Evolutionary conservation across 495 filamentous ascomycete genomes (phyloP).

Genomic region (Rhypophila decipiens): DNA sequence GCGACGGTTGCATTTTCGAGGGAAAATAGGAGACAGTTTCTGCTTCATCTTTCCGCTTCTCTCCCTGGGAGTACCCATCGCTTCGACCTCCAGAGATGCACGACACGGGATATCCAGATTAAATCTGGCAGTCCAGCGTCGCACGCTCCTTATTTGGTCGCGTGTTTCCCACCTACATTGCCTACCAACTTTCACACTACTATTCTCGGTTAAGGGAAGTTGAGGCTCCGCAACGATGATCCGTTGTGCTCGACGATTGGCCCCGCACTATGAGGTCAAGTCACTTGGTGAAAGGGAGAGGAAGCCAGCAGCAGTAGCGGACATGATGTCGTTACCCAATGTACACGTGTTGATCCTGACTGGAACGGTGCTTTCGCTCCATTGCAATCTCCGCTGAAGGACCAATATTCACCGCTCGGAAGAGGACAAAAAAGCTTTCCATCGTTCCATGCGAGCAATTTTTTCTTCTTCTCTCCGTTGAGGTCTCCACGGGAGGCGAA

Average conservation of each 20-base stretch:
- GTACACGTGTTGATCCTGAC: slow-evolving; percentile 15
- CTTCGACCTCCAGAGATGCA: background rate
- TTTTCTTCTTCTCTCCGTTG: too few relatives aligned
- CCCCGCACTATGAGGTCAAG: too few relatives aligned
- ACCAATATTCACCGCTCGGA: too few relatives aligned
- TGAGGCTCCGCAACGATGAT: slow-evolving; percentile 19
- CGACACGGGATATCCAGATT: background rate
- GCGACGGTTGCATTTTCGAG: background rate
- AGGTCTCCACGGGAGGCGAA: too few relatives aligned
- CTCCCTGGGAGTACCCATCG: background rate
- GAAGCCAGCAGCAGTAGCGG: slow-evolving; percentile 7
- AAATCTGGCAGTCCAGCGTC: background rate
- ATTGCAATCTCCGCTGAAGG: slow-evolving; percentile 5
- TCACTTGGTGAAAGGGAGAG: background rate
- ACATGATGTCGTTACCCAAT: slow-evolving; percentile 6
- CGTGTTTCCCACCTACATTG: too few relatives aligned
- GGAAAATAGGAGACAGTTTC: slow-evolving; percentile 3
- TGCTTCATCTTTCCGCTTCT: slow-evolving; percentile 8
- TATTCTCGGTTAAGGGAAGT: slow-evolving; percentile 7
- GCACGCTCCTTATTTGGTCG: too few relatives aligned
- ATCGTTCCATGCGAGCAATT: too few relatives aligned
- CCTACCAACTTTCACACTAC: too few relatives aligned
- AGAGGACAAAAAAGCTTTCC: too few relatives aligned
- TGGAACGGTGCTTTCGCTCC: slow-evolving; percentile 3
- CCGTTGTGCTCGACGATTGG: background rate